phyloP scores from a whole-genome alignment of 345 rosid genomes.

The Gossypium longicalyx region DNA sequence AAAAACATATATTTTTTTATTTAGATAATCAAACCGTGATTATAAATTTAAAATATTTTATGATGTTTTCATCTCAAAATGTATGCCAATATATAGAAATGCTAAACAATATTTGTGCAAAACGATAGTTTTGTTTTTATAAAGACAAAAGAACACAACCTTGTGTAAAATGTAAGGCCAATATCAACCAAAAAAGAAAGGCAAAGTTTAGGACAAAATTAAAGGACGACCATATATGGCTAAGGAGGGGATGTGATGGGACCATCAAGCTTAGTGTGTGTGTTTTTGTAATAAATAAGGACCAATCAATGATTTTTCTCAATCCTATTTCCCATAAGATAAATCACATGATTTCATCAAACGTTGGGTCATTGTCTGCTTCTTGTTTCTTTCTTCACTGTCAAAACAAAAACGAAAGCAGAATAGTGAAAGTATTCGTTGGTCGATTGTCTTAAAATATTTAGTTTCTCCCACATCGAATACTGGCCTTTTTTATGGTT shows the following conservation, averaged over 20 bases:
- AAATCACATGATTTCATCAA: not conserved
- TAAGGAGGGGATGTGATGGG: not conserved
- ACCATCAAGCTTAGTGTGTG: not conserved
- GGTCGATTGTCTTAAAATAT: too few species aligned
- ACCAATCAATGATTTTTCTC: not conserved
- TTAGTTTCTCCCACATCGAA: not conserved
- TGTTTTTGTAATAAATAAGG: not conserved
- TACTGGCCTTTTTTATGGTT: not conserved
- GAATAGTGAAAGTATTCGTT: too few species aligned
- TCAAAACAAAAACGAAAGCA: not conserved
- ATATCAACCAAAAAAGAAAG: not conserved
- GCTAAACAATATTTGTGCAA: not conserved
- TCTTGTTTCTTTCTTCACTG: not conserved
- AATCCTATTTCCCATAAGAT: not conserved
- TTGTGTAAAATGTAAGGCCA: not conserved
- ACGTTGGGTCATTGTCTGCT: not conserved
- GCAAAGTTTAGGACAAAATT: not conserved
- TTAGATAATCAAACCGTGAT: not conserved
- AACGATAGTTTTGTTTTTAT: not conserved
- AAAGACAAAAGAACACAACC: not conserved
- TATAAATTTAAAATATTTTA: too few species aligned
- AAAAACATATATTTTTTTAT: too few species aligned
- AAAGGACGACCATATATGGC: not conserved
- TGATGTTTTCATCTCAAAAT: not conserved
- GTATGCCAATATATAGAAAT: not conserved